Conservation (phyloP, 805 yeast genomes). For the Ogataea pini region DNA sequence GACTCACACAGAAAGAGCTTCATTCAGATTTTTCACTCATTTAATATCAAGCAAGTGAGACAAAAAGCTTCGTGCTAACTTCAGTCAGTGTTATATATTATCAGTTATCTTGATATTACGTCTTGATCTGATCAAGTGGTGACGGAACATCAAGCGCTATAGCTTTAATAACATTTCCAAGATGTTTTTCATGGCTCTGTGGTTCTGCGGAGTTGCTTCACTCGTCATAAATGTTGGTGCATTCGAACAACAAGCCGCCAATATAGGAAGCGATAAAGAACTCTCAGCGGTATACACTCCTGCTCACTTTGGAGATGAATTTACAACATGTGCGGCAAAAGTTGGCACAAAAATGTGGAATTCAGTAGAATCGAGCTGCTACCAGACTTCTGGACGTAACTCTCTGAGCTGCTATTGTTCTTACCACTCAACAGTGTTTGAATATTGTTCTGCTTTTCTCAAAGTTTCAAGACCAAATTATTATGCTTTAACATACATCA, state of each 20-base stretch:
- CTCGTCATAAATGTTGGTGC: background rate
- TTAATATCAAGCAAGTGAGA: too few species aligned
- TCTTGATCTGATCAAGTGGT: background rate
- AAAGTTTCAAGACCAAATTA: slow-evolving; percentile 11
- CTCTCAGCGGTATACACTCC: slow-evolving; percentile 16
- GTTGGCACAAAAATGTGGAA: slow-evolving; percentile 4
- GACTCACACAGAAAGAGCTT: too few species aligned
- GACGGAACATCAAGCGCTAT: background rate
- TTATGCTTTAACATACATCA: slow-evolving; percentile 12
- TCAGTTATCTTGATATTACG: too few species aligned
- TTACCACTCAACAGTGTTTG: slow-evolving; percentile 15
- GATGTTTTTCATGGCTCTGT: background rate
- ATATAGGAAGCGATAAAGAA: background rate
- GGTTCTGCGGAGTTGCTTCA: background rate
- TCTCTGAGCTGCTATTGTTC: slow-evolving; percentile 9
- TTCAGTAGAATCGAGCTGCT: background rate
- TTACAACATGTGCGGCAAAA: slow-evolving; percentile 16
- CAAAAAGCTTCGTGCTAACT: too few species aligned
- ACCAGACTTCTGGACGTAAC: background rate
- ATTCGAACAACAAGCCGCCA: background rate
- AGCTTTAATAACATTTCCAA: background rate
- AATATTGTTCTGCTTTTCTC: slow-evolving; percentile 14
- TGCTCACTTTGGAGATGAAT: slow-evolving; percentile 16
- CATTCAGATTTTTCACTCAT: too few species aligned
- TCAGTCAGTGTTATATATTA: too few species aligned